phyloP scores from a whole-genome alignment of 2,329 filamentous ascomycete species.

The Colletotrichum tropicale region DNA sequence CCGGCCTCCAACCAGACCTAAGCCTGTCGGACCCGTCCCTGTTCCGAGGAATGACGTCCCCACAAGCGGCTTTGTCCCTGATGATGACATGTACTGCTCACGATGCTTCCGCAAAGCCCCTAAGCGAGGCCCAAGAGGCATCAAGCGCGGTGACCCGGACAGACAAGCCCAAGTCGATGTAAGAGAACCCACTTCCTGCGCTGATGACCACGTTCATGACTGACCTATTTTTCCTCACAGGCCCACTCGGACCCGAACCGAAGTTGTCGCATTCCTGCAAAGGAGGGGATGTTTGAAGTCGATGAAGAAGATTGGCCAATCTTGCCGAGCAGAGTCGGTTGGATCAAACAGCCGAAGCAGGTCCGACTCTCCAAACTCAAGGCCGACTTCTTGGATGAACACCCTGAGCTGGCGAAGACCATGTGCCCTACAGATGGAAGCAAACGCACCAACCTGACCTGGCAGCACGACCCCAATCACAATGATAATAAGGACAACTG shows the following conservation, averaged over 20 bases:
- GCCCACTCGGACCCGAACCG: conserved; percentile 15
- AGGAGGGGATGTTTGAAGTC: background rate
- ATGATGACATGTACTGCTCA: conserved; percentile 35
- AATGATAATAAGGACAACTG: conserved; percentile 24
- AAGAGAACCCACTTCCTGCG: background rate
- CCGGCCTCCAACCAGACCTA: background rate
- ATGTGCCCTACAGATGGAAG: conserved; percentile 28
- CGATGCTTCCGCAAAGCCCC: conserved; percentile 19
- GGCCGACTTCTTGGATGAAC: conserved; percentile 23
- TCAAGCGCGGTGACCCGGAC: background rate
- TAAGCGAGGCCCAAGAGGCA: background rate
- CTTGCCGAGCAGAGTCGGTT: conserved; percentile 37
- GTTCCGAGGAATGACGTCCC: background rate
- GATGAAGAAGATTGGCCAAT: background rate
- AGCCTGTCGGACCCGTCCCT: background rate
- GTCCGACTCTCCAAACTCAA: conserved; percentile 25
- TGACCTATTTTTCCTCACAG: background rate
- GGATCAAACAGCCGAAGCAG: conserved; percentile 25
- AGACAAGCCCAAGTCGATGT: conserved; percentile 14
- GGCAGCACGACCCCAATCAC: conserved; percentile 36
- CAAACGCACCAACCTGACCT: conserved; percentile 23
- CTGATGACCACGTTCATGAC: background rate
- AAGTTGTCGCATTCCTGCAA: conserved; percentile 13
- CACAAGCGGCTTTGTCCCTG: conserved; percentile 25
- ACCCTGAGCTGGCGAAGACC: conserved; percentile 31